These are phyloP conservation scores for Tanacetum coccineum DNA, from an alignment of 129 eudicot genomes.

Conservation along the genomic window DNA sequence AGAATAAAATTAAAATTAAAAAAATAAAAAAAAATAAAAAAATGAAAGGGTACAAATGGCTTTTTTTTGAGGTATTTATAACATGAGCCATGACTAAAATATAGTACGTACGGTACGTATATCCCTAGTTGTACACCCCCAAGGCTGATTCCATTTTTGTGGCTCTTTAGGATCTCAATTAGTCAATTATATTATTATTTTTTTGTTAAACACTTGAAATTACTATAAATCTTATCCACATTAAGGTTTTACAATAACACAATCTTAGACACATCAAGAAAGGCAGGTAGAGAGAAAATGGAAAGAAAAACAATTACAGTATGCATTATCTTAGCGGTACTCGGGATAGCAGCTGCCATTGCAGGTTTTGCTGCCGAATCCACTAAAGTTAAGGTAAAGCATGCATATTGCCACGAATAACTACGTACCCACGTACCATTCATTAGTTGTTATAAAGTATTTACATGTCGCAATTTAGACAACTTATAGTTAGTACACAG, in stretches of 20 bases:
- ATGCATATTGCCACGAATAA: constrained; percentile 1
- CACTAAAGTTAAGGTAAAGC: constrained; percentile 28
- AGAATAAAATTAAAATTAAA: too few species aligned
- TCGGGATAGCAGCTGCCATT: constrained; percentile 22
- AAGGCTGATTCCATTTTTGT: background rate
- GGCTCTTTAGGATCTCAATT: constrained; percentile 8
- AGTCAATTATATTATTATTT: background rate
- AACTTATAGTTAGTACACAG: background rate
- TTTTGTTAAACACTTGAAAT: background rate
- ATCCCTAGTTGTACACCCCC: constrained; percentile 6
- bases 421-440: background rate
- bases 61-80: too few species aligned
- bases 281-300: constrained; percentile 12
- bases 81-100: too few species aligned
- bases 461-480: background rate
- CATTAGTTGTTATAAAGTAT: background rate
- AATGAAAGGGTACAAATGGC: too few species aligned
- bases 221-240: background rate
- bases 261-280: background rate
- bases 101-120: background rate
- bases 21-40: too few species aligned
- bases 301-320: constrained; percentile 15
- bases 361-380: constrained; percentile 29
- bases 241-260: constrained; percentile 5
- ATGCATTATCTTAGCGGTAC: constrained; percentile 1